phyloP scores from a whole-genome alignment of 805 yeast genomes.

The Saturnispora serradocipensis region DNA sequence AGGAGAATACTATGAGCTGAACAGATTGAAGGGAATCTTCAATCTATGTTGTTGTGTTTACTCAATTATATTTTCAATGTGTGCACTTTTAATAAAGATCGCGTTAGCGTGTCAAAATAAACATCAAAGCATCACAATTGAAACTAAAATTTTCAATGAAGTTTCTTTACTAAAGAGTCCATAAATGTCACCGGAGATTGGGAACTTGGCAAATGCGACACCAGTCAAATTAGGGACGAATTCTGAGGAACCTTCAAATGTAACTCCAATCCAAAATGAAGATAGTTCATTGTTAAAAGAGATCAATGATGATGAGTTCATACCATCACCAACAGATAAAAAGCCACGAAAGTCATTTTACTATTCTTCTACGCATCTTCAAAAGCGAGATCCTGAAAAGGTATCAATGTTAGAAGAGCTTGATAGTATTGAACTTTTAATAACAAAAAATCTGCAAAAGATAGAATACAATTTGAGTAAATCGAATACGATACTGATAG shows the following conservation, averaged over 20 bases:
- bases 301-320: constrained; percentile 8
- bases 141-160: not conserved
- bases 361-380: constrained; percentile 19
- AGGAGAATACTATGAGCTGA: too few relatives aligned
- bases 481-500: constrained; percentile 60
- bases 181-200: not conserved
- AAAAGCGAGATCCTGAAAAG: constrained; percentile 7
- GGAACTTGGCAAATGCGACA: not conserved
- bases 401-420: constrained; percentile 29
- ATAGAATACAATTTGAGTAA: constrained; percentile 66
- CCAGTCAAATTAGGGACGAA: not conserved
- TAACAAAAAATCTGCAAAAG: constrained; percentile 66
- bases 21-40: too few relatives aligned
- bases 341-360: constrained; percentile 24
- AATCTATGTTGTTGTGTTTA: too few relatives aligned
- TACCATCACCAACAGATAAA: constrained; percentile 11
- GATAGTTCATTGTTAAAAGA: not conserved
- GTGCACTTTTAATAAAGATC: not conserved
- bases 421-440: constrained; percentile 71
- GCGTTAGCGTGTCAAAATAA: not conserved
- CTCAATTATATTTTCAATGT: too few relatives aligned
- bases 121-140: not conserved
- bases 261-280: not conserved
- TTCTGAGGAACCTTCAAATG: not conserved
- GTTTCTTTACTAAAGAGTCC: not conserved